Base-by-base conservation (phyloP, 83 land plant species). In the Thuja plicata region DNA sequence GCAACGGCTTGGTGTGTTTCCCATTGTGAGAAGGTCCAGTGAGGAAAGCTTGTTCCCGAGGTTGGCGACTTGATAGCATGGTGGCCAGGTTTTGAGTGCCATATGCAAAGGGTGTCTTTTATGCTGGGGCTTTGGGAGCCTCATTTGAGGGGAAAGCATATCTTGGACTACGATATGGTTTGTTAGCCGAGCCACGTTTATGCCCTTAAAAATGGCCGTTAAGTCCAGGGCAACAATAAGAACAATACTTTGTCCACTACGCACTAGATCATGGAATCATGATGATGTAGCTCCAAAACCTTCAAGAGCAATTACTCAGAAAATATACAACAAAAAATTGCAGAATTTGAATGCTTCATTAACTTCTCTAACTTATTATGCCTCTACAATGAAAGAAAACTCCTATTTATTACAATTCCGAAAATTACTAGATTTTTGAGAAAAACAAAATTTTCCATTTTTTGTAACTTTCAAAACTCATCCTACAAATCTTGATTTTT, bases 81-180 rank as follows among this genome's bases (percentile, higher is more conserved):
- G 94, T 95, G 38, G 40, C 91, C 84, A 89, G 93, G 87, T 86
- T 95, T 96, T 66, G 98, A 96, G 88, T 89, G 93, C 90, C 94
- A 90, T 90, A 95, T 96, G 98, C 85, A 85, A 79, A 71, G 95
- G 54, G 91, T 90, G 73, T 94, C 93, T 41, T 96, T 94, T 94
- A 96, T 95, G 3, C 91, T 96, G 0, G 98, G 96, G 0, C 86
- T 96, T 0, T 96, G 98, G 3, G 98, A 96, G 89, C 95, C 96
- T 2, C 95, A 96, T 85, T 93, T 96, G 34, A 41, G 89, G 30
- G 94, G 95, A 11, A 96, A 96, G 84, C 96, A 95, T 2, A 48
- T 80, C 17, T 89, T 96, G 38, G 92, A 93, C 27, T 96, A 95
- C 92, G 97, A 96, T 85, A 78, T 48, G 43, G 87, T 96, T 37